These are phyloP conservation scores for Phytophthora macrochlamydospora DNA, from an alignment of 352 stramenopile genomes.

Conservation along the genomic window DNA sequence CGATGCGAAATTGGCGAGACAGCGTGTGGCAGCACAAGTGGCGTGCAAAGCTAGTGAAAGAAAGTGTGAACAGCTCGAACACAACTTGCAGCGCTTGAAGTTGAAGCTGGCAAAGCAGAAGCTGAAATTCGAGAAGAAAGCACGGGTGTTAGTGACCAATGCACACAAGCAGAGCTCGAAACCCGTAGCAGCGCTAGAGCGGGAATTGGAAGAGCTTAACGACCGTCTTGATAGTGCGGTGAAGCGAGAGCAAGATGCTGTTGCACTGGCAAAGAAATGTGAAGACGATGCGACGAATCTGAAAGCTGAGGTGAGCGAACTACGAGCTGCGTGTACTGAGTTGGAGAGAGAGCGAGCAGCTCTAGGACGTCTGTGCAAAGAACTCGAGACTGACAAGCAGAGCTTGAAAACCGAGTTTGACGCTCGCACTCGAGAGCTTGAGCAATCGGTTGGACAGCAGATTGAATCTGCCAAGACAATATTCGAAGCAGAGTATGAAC, in stretches of 20 bases:
- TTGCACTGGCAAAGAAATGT: constrained; percentile 17
- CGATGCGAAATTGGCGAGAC: constrained; percentile 27
- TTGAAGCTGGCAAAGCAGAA: constrained; percentile 49
- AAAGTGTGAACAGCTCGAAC: constrained; percentile 30
- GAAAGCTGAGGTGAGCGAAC: constrained; percentile 8
- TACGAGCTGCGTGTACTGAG: constrained; percentile 9
- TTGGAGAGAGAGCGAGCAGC: constrained; percentile 25
- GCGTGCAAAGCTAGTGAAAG: constrained; percentile 35
- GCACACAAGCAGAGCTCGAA: constrained; percentile 27
- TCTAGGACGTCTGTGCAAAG: constrained; percentile 14
- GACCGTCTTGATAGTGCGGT: constrained; percentile 18
- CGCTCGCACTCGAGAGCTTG: constrained; percentile 33
- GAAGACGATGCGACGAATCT: constrained; percentile 10
- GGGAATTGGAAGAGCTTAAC: constrained; percentile 23
- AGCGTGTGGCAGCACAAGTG: constrained; percentile 36
- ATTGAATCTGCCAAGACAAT: constrained; percentile 40
- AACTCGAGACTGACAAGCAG: constrained; percentile 32
- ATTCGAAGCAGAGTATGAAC: constrained; percentile 46
- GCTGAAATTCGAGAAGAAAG: constrained; percentile 59
- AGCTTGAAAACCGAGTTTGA: constrained; percentile 25
- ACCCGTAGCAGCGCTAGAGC: constrained; percentile 17
- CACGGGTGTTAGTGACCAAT: constrained; percentile 38
- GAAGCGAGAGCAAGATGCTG: constrained; percentile 18
- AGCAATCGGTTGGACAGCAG: constrained; percentile 36
- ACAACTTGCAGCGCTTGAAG: constrained; percentile 23